phyloP scores from a whole-genome alignment of 1,139 yeast genomes.

The Zygosaccharomyces pseudobailii region DNA sequence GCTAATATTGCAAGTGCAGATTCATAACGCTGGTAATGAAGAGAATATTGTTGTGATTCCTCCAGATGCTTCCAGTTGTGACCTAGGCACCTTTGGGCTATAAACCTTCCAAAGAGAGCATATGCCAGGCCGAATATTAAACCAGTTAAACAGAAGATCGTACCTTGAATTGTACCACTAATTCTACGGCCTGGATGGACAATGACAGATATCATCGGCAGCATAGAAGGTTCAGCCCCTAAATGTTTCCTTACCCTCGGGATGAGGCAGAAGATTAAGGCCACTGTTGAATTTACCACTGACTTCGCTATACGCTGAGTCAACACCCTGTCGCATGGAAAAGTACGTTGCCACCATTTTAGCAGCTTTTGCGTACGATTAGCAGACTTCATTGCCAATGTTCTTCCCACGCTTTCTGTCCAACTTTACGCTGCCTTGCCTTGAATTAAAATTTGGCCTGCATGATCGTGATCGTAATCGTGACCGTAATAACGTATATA shows the following conservation, averaged over 20 bases:
- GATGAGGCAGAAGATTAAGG: slow-evolving; percentile 39
- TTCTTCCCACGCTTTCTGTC: background rate
- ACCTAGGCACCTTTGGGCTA: slow-evolving; percentile 39
- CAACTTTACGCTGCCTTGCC: background rate
- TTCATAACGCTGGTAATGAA: slow-evolving; percentile 33
- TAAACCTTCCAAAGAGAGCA: slow-evolving; percentile 39
- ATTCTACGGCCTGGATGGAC: slow-evolving; percentile 47
- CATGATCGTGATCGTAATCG: background rate
- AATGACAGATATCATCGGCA: slow-evolving; percentile 43
- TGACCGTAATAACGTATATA: background rate
- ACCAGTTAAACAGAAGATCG: slow-evolving; percentile 39
- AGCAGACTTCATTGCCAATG: background rate
- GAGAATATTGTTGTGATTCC: slow-evolving; percentile 29
- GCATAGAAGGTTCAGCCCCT: slow-evolving; percentile 42
- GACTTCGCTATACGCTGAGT: slow-evolving; percentile 39
- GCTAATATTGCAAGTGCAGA: slow-evolving; percentile 42
- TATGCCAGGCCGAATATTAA: slow-evolving; percentile 42
- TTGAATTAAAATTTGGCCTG: background rate
- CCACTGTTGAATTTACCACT: slow-evolving; percentile 38
- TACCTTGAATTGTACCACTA: slow-evolving; percentile 44
- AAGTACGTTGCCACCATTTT: slow-evolving; percentile 17
- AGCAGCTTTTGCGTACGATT: slow-evolving; percentile 1
- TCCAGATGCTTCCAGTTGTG: slow-evolving; percentile 22
- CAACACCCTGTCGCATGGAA: slow-evolving; percentile 30
- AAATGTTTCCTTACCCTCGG: slow-evolving; percentile 35